These are phyloP conservation scores for Pythium insidiosum DNA, from an alignment of 352 stramenopile species.

Conservation along the genomic window DNA sequence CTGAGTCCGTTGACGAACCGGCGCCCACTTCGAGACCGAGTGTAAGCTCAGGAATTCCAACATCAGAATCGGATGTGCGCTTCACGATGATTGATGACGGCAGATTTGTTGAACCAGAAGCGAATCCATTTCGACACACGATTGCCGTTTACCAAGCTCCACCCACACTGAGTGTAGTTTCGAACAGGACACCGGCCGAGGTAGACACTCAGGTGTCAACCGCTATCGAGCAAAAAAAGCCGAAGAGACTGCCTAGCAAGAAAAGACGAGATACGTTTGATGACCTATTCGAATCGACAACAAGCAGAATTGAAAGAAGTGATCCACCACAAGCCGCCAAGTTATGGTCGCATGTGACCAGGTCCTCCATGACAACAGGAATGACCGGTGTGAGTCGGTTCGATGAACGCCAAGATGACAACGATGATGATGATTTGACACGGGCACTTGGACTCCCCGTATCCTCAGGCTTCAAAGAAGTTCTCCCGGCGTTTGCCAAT, in stretches of 20 bases:
- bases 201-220: no score
- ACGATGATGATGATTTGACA: constrained; percentile 15
- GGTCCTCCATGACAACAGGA: background rate
- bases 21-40: no score
- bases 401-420: constrained; percentile 26
- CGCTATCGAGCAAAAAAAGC: background rate
- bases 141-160: constrained; percentile 16
- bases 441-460: constrained; percentile 1
- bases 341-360: no score
- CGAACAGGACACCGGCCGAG: no score
- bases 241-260: no score
- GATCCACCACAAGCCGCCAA: no score
- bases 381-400: constrained; percentile 56
- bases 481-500: no score
- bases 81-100: constrained; percentile 19
- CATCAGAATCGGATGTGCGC: constrained; percentile 7
- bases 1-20: no score
- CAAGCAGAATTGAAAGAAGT: constrained; percentile 5
- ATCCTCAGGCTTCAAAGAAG: no score
- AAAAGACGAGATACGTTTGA: constrained; percentile 65
- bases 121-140: constrained; percentile 21
- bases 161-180: no score
- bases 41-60: no score
- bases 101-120: background rate
- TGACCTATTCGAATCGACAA: constrained; percentile 65